Evolutionary conservation across 106 monocot species (phyloP).

Genomic region (Acorus gramineus): DNA sequence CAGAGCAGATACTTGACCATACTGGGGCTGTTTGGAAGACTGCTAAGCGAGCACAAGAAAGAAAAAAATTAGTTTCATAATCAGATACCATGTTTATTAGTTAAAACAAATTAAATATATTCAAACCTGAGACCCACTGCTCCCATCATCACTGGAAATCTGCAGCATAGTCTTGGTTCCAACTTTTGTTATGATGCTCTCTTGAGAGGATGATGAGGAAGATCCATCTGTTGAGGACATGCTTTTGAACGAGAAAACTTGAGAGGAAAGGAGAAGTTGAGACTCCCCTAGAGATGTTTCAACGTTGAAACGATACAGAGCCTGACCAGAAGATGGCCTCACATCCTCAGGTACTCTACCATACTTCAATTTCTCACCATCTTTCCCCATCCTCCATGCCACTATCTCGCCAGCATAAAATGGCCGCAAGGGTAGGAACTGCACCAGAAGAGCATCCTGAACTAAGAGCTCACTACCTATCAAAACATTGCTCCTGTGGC

Average conservation of each 20-base stretch:
- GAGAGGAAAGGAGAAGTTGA: conserved; percentile 70
- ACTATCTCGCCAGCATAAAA: conserved; percentile 89
- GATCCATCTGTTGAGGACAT: conserved; percentile 44
- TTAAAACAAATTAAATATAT: neutral
- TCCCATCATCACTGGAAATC: conserved; percentile 10
- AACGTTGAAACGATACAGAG: conserved; percentile 68
- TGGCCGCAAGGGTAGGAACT: conserved; percentile 82
- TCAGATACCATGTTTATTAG: too few relatives aligned
- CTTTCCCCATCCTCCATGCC: conserved; percentile 74
- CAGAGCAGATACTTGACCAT: conserved; percentile 65
- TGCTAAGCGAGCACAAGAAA: conserved; percentile 3
- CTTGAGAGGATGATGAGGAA: conserved; percentile 16
- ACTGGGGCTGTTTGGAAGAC: conserved; percentile 31
- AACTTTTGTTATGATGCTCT: conserved; percentile 8
- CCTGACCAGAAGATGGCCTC: conserved; percentile 77
- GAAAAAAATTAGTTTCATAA: too few relatives aligned
- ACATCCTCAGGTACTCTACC: conserved; percentile 85
- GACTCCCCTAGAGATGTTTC: conserved; percentile 54
- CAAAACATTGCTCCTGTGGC: conserved; percentile 24
- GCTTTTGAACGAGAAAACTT: conserved; percentile 88
- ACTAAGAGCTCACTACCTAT: conserved; percentile 59
- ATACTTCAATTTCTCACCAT: conserved; percentile 84
- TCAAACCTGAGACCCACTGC: conserved; percentile 26
- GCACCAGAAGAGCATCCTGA: conserved; percentile 85
- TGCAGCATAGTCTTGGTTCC: conserved; percentile 12